Conservation (phyloP, 805 yeast genomes). For the Pichia cephalocereana region DNA sequence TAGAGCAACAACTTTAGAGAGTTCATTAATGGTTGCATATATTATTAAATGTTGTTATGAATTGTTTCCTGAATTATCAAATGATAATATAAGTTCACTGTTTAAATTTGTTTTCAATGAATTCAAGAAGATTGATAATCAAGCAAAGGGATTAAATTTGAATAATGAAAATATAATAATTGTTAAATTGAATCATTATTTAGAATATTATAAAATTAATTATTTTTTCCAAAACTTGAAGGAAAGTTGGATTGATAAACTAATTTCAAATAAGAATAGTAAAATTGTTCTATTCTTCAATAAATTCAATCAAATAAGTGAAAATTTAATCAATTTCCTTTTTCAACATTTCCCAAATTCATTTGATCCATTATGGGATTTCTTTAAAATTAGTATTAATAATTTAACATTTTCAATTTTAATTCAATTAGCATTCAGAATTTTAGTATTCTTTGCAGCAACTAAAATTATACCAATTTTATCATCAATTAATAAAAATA, state of each 20-base stretch:
- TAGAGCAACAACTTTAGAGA: conserved; percentile 84
- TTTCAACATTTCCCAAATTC: conserved; percentile 47
- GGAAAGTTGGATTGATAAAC: background rate
- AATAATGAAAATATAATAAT: background rate
- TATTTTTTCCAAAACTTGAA: background rate
- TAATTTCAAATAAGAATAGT: background rate
- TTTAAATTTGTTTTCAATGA: conserved; percentile 28
- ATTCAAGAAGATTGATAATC: conserved; percentile 27
- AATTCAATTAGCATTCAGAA: conserved; percentile 74
- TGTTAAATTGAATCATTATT: background rate
- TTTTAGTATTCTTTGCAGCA: conserved; percentile 80
- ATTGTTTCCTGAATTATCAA: conserved; percentile 80
- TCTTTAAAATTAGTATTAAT: conserved; percentile 38
- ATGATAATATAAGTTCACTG: conserved; percentile 27
- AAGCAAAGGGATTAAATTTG: conserved; percentile 15
- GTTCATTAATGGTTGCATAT: conserved; percentile 78
- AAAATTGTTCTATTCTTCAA: conserved; percentile 7
- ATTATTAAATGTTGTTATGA: conserved; percentile 90
- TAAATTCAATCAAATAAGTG: conserved; percentile 18
- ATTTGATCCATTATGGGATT: conserved; percentile 46
- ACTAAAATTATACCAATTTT: conserved; percentile 78
- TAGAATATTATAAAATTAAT: background rate
- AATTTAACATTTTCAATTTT: conserved; percentile 76
- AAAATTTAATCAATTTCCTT: conserved; percentile 28
- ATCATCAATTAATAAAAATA: conserved; percentile 15